Base-by-base conservation (phyloP, 768 basidiomycete genomes). In the Podaxis sp. region DNA sequence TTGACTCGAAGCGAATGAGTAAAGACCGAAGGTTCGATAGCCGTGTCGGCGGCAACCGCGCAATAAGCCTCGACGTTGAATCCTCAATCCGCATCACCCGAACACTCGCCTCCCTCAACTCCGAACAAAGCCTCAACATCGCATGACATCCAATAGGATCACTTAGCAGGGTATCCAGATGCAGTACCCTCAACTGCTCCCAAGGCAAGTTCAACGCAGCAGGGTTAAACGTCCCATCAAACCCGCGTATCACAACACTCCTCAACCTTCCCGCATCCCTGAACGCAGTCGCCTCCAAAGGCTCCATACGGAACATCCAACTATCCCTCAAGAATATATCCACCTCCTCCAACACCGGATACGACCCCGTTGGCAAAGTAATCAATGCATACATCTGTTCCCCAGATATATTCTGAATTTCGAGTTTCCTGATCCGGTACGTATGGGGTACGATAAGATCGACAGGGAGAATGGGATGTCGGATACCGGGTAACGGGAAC, bases 181-280 rank as follows among this genome's bases (percentile, higher is more conserved):
- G 61, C 40, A 69, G 63, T 3, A 60, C 58, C 56, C 64, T 62
- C n/a, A 69, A 60, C 20, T 60, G 62, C 20, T 64, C 59, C 69
- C 66, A 69, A 15, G 69, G 67, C 12, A 69, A 58, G 37, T 56
- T 38, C 38, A 68, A 61, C 11, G 55, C 40, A 11, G 50, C 40
- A 0, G 69, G 65, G 22, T 63, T 44, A 30, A 69, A 59, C 24
- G 66, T 58, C 10, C 66, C 66, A 48, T 63, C 66, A 26, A 69
- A 65, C 2, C 61, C 61, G 15, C 50, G 60, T 15, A 69, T 51
- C 15, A 63, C 51, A 17, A 69, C 48, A 11, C 62, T 60, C 54
- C 60, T 64, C 53, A 69, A 37, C 20, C 49, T 57, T 6, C 58
- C 46, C 22, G 60, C 54, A 20, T 60, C 60, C 20, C 64, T 48